Evolutionary conservation across 306 rosid species (phyloP), one percentile per base, ranked within the genome.

Genomic region (Cicer arietinum): DNA sequence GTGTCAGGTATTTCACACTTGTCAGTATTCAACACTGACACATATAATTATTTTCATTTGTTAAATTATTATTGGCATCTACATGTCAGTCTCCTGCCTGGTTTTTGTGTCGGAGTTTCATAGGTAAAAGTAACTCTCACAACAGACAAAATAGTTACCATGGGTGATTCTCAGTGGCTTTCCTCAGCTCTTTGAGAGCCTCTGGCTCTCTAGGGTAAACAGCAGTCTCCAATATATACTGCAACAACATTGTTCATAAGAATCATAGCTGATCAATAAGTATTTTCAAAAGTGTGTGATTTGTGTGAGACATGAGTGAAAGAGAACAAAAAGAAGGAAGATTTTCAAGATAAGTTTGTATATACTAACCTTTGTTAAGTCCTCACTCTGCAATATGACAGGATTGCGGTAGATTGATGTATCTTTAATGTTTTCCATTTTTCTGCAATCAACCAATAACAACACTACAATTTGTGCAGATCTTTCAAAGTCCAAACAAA

Each of bases 201-300:
- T 78, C 60, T 0, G 84, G 71, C 64, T 90, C 96, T 41, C 89
- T 75, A 5, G 96, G 93, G 76, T 80, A 88, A 20, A 89, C 93
- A 64, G 86, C 86, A 22, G 85, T 90, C 70, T 87, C 90, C 70
- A 90, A 54, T 20, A 86, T 85, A 73, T 86, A 85, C 91, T 86
- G 82, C 8, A 71, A 83, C 7, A 50, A 35, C 30, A 73, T 39
- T 52, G 50, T 17, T 52, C 64, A 12, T 16, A 8, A 77, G 7
- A 30, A 30, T 3, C 37, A 30, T 30, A 30, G 37, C 37, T 67
- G 60, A 57, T 52, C n/a, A 44, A 54, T 69, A 53, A 67, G 40
- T 14, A 14, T 35, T n/a, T 8, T 61, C 22, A 61, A 61, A 6
- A 39, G 6, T 10, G n/a, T 42, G 7, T 30, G 37, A n/a, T 3